Percentiles rank a stretch among this genome's conserved stretches.
Conservation (phyloP, 371 early-diverging fungal species). For the Rhizopus arrhizus region DNA sequence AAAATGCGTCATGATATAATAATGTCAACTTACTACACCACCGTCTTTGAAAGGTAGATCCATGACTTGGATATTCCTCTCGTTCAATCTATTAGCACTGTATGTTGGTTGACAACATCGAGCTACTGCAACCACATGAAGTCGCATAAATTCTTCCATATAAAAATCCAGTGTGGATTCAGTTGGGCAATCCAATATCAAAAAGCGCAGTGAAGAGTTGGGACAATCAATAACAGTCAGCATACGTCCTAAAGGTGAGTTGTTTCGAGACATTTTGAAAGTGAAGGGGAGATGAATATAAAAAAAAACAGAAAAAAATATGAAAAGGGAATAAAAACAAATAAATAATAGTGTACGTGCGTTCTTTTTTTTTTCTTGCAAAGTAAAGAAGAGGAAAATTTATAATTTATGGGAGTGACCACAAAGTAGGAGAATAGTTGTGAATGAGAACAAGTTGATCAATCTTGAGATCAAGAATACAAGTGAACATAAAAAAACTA, state of each 20-base stretch:
- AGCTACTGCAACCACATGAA: conserved; percentile 85
- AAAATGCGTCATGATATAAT: no score
- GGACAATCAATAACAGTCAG: conserved; percentile 35
- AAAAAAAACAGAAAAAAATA: conserved; percentile 1
- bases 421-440: conserved; percentile 15
- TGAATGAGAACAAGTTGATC: conserved; percentile 25
- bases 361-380: background rate
- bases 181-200: conserved; percentile 92
- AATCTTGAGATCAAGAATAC: conserved; percentile 23
- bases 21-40: conserved; percentile 55
- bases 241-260: conserved; percentile 39
- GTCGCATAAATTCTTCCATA: conserved; percentile 73
- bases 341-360: conserved; percentile 1
- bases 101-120: conserved; percentile 90
- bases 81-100: conserved; percentile 68
- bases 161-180: conserved; percentile 83
- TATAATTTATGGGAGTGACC: conserved; percentile 17
- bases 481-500: conserved; percentile 24
- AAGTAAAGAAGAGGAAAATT: conserved; percentile 3
- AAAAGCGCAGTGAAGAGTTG: conserved; percentile 64
- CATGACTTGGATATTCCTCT: conserved; percentile 49
- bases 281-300: background rate
- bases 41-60: conserved; percentile 62
- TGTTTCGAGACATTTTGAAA: conserved; percentile 27
- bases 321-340: conserved; percentile 8